phyloP scores from a whole-genome alignment of 352 stramenopile genomes.

The Phytopythium sindhum region DNA sequence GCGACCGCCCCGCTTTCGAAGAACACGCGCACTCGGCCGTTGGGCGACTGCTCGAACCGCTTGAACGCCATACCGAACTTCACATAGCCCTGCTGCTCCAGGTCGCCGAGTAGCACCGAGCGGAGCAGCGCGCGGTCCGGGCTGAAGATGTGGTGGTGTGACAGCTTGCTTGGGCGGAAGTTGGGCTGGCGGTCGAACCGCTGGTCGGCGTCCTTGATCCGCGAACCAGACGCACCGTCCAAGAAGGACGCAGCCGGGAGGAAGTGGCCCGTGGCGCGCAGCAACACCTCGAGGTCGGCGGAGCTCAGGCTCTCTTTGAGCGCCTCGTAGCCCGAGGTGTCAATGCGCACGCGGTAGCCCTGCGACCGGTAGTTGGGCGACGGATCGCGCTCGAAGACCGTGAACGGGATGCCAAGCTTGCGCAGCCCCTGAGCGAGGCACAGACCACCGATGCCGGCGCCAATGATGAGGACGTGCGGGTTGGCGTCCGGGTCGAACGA shows the following conservation, averaged over 20 bases:
- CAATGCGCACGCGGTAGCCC: constrained; percentile 61
- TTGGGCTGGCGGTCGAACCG: constrained; percentile 11
- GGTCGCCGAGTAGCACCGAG: constrained; percentile 40
- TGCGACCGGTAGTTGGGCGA: constrained; percentile 60
- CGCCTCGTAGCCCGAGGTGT: constrained; percentile 52
- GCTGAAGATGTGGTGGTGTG: constrained; percentile 42
- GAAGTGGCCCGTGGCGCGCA: constrained; percentile 50
- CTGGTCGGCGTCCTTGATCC: constrained; percentile 12
- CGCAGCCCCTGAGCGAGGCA: constrained; percentile 61
- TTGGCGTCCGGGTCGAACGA: constrained; percentile 11
- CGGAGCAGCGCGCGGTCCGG: constrained; percentile 44
- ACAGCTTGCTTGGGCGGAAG: background rate
- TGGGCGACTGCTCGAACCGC: constrained; percentile 33
- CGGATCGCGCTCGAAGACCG: constrained; percentile 60
- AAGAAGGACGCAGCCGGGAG: constrained; percentile 46
- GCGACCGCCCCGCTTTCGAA: constrained; percentile 53
- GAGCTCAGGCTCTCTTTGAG: constrained; percentile 41
- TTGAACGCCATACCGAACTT: constrained; percentile 61
- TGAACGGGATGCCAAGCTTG: constrained; percentile 61
- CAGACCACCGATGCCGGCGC: constrained; percentile 51
- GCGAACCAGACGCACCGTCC: constrained; percentile 30
- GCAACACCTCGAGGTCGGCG: constrained; percentile 56
- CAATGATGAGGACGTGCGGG: constrained; percentile 44
- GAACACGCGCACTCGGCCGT: constrained; percentile 40
- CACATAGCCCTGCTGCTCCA: constrained; percentile 41